phyloP scores from a whole-genome alignment of 2,329 filamentous ascomycete species.

The Aureobasidium melanogenum region DNA sequence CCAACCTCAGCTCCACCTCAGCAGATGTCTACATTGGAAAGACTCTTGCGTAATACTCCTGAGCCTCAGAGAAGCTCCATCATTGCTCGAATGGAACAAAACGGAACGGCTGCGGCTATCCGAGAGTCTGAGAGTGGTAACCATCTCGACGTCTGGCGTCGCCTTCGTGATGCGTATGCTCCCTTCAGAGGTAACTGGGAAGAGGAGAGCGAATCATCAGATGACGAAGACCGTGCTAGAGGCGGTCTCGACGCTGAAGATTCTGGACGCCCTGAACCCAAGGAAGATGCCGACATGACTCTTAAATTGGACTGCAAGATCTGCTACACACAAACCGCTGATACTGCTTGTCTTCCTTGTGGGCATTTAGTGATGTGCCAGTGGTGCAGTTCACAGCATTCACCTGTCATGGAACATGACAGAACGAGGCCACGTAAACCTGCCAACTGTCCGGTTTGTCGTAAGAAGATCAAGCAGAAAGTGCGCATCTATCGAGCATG shows the following conservation, averaged over 20 bases:
- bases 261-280: constrained; percentile 38
- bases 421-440: constrained; percentile 29
- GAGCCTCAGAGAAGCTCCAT: constrained; percentile 12
- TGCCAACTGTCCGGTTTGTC: constrained; percentile 38
- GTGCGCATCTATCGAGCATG: constrained; percentile 18
- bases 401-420: constrained; percentile 35
- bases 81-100: constrained; percentile 10
- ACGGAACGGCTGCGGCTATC: constrained; percentile 9
- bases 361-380: constrained; percentile 47
- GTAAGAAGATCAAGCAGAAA: constrained; percentile 38
- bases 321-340: constrained; percentile 44
- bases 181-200: not conserved
- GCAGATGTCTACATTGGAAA: not conserved
- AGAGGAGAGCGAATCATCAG: constrained; percentile 17
- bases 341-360: constrained; percentile 45
- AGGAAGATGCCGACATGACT: constrained; percentile 41
- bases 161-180: constrained; percentile 8
- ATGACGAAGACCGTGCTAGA: constrained; percentile 15
- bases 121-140: not conserved
- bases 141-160: constrained; percentile 6
- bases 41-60: constrained; percentile 10
- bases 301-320: constrained; percentile 44
- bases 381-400: constrained; percentile 45
- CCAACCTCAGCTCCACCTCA: not conserved
- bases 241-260: constrained; percentile 38